Conservation (phyloP, 2,329 filamentous ascomycete species). For the Davidsoniella australis region DNA sequence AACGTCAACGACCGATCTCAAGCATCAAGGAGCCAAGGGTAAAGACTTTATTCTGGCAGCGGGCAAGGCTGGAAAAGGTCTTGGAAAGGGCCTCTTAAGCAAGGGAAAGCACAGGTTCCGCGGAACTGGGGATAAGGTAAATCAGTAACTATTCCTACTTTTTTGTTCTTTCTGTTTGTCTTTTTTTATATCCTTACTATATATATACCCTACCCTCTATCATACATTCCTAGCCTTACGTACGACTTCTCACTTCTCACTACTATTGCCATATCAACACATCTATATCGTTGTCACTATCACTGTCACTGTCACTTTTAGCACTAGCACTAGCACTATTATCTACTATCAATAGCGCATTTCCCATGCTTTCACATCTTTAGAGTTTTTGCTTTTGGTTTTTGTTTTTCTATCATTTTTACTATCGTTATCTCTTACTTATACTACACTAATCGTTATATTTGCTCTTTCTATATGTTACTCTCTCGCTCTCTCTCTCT, state of each 20-base stretch:
- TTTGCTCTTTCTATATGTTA: neutral
- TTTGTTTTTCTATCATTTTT: slow-evolving; percentile 1
- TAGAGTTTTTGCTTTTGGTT: neutral
- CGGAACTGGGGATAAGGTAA: slow-evolving; percentile 70
- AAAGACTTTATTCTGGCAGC: slow-evolving; percentile 80
- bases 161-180: slow-evolving; percentile 15
- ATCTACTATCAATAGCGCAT: neutral
- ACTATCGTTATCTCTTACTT: no score
- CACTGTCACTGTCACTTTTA: no score
- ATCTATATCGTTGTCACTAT: no score
- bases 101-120: slow-evolving; percentile 78
- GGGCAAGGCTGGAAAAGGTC: slow-evolving; percentile 74
- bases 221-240: neutral
- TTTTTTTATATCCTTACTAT: neutral
- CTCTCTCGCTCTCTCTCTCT: neutral
- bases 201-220: no score
- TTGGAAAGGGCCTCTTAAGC: slow-evolving; percentile 46
- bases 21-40: slow-evolving; percentile 49
- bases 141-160: slow-evolving; percentile 37
- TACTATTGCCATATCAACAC: no score
- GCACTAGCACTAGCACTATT: neutral
- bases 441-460: no score
- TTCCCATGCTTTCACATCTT: neutral
- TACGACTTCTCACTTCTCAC: no score
- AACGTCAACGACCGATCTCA: slow-evolving; percentile 25